These are phyloP conservation scores for Schwanniomyces etchellsii DNA, from an alignment of 1,139 yeast genomes.

Conservation along the genomic window DNA sequence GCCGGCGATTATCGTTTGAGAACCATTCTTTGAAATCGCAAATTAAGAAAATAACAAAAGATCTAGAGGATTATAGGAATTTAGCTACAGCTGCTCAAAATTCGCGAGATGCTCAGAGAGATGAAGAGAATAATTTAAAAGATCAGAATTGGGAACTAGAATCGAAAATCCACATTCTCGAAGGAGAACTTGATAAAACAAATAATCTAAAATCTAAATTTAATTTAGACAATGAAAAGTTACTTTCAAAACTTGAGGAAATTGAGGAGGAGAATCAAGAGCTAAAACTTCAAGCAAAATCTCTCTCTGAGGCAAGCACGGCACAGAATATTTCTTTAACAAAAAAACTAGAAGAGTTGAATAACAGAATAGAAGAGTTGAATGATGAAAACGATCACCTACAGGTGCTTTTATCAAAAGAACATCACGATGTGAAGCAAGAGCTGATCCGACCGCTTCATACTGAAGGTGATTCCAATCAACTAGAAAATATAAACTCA, in stretches of 20 bases:
- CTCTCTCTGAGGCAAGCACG: not conserved
- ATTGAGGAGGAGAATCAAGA: conserved; percentile 43
- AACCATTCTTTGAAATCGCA: conserved; percentile 47
- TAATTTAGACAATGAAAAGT: conserved; percentile 21
- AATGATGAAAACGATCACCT: conserved; percentile 58
- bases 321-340: not conserved
- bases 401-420: not conserved
- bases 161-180: conserved; percentile 45
- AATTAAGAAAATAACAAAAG: conserved; percentile 38
- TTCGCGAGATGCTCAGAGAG: conserved; percentile 25
- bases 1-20: conserved; percentile 71
- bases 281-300: not conserved
- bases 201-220: conserved; percentile 26
- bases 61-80: conserved; percentile 29
- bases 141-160: conserved; percentile 82
- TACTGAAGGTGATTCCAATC: too few species aligned
- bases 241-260: conserved; percentile 24
- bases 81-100: conserved; percentile 30
- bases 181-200: conserved; percentile 35
- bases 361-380: conserved; percentile 45
- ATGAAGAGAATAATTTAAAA: conserved; percentile 44
- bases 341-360: conserved; percentile 43
- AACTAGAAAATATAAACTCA: not conserved
- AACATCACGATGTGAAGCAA: too few species aligned
- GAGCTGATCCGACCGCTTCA: too few species aligned